A percentile compares a stretch with the other conserved stretches of the same genome.
phyloP scores from a whole-genome alignment of 2,329 filamentous ascomycete genomes.

The Colletotrichum sp. region DNA sequence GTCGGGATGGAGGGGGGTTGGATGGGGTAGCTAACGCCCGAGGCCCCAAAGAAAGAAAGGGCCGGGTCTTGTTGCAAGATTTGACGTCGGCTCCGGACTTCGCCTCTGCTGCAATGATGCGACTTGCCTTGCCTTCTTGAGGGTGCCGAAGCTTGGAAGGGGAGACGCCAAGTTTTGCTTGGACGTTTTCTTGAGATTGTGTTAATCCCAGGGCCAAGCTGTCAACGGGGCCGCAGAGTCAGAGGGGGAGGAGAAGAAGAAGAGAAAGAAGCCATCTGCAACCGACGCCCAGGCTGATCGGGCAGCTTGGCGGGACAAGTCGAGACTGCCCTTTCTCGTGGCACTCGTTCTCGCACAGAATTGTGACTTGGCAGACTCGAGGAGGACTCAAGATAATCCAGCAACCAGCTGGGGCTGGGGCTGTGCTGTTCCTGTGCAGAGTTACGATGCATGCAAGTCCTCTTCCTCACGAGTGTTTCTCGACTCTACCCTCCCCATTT shows the following conservation, averaged over 20 bases:
- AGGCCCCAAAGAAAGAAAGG: too few relatives aligned
- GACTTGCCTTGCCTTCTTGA: neutral
- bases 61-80: neutral
- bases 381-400: too few relatives aligned
- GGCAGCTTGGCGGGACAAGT: slow-evolving; percentile 9
- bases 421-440: neutral
- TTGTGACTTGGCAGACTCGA: neutral
- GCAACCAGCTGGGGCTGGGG: neutral
- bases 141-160: neutral
- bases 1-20: neutral
- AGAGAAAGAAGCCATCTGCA: neutral
- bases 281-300: slow-evolving; percentile 15
- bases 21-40: too few relatives aligned
- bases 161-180: neutral
- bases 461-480: neutral
- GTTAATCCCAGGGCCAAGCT: neutral
- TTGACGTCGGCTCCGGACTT: slow-evolving; percentile 1
- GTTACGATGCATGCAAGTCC: neutral
- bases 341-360: neutral
- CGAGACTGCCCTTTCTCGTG: neutral
- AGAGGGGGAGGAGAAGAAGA: neutral
- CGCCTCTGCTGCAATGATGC: neutral
- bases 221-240: neutral
- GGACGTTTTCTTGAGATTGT: neutral
- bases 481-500: neutral